phyloP scores from a whole-genome alignment of 208 protist species.

The Endotrypanum monterogeii region DNA sequence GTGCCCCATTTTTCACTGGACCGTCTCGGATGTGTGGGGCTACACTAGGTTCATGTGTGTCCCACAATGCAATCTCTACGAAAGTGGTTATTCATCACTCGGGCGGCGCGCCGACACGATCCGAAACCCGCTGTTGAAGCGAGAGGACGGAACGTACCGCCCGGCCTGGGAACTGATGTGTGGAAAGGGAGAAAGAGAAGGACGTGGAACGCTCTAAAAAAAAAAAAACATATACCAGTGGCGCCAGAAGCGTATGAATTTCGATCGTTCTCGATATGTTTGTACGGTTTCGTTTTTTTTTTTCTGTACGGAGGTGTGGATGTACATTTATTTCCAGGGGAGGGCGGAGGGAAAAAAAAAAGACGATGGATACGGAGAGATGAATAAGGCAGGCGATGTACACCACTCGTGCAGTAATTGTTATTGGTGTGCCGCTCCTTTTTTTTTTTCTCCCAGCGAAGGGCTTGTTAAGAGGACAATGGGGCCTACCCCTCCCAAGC shows the following conservation, averaged over 20 bases:
- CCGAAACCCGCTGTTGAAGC: conserved; percentile 57
- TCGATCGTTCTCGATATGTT: background rate
- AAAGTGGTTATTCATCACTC: conserved; percentile 87
- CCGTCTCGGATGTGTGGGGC: conserved; percentile 77
- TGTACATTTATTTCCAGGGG: background rate
- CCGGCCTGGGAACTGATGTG: conserved; percentile 70
- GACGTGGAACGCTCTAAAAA: conserved; percentile 9
- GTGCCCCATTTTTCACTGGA: conserved; percentile 88
- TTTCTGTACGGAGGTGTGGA: background rate
- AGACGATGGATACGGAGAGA: too few species aligned
- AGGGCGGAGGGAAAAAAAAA: too few species aligned
- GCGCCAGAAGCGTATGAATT: background rate
- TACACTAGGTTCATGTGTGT: conserved; percentile 60
- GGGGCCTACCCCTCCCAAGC: too few species aligned
- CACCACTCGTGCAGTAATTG: too few species aligned
- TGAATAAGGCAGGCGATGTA: too few species aligned
- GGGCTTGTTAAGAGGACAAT: too few species aligned
- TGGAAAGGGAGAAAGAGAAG: conserved; percentile 43
- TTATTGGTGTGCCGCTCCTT: too few species aligned
- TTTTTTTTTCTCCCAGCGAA: too few species aligned
- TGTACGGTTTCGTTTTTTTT: background rate
- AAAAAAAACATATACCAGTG: background rate
- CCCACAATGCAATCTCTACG: conserved; percentile 91
- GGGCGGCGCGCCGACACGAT: conserved; percentile 49
- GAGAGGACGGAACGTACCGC: conserved; percentile 61